Base-by-base conservation (phyloP, 805 yeast genomes). In the Barnettozyma salicaria region DNA sequence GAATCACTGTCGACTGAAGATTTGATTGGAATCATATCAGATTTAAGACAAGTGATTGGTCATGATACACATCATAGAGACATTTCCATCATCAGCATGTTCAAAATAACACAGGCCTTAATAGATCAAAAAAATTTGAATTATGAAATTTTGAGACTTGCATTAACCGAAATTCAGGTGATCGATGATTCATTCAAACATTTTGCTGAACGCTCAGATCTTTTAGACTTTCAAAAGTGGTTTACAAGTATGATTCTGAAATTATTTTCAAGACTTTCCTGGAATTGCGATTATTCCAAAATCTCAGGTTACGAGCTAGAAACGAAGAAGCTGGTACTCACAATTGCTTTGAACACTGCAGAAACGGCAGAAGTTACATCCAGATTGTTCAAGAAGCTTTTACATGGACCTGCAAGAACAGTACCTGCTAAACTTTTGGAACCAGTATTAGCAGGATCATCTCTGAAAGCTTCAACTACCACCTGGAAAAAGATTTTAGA, bases 401-500 rank as follows among this genome's bases (percentile, higher is more conserved):
- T 66, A 14, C 77, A 72, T 38, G 82, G 82, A 1, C 75, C 77
- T 13, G 59, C 67, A 25, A 50, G 64, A 16, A 53, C 70, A 0
- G 63, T 78, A 27, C 85, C 88, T 3, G 61, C 61, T 34, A 75
- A 70, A 43, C 44, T 80, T 14, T 50, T 75, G 13, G 58, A 65
- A 7, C 60, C 73, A 19, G 59, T 68, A 6, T 58, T 79, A 34
- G 60, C 67, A 10, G 56, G 69, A 9, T 56, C 65, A 4, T 59
- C 76, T 23, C 53, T 58, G 20, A 56, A 58, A 28, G 59, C 60
- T 25, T 71, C 51, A 17, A 47, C 53, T 9, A 57, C 74, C 45
- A 78, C 75, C 25, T 80, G 78, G 68, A 80, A 80, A 55, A 78
- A 72, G 46, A 58, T 78, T 6, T 57, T 70, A 23, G 74, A 73